These are phyloP conservation scores for Arthrobotrys musiformis DNA, from an alignment of 2,329 filamentous ascomycete genomes.

Conservation along the genomic window DNA sequence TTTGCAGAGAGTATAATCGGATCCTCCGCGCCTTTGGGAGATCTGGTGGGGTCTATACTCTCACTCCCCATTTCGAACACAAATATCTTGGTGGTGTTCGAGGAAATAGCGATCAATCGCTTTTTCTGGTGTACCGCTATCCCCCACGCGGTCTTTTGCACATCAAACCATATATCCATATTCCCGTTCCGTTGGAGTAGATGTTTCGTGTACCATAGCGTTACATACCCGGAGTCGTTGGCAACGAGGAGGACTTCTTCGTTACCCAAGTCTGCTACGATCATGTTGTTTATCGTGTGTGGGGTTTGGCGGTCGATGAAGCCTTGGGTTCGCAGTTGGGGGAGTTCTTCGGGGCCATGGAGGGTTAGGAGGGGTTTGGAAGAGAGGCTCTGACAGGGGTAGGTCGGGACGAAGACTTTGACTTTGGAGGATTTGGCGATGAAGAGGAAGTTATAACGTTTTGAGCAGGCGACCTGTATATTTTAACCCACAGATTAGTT, in stretches of 20 bases:
- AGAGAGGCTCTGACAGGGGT: conserved; percentile 67
- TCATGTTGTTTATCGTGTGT: conserved; percentile 76
- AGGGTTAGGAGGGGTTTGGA: conserved; percentile 67
- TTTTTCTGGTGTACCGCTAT: conserved; percentile 81
- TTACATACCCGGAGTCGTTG: conserved; percentile 80
- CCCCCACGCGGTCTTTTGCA: conserved; percentile 86
- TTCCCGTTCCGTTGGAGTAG: conserved; percentile 47
- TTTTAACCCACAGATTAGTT: no score
- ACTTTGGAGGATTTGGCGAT: conserved; percentile 70
- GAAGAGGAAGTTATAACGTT: conserved; percentile 63
- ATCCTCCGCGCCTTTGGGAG: conserved; percentile 46
- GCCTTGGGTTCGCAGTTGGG: conserved; percentile 65
- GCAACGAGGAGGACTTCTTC: conserved; percentile 75
- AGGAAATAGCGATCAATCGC: conserved; percentile 85
- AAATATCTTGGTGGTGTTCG: conserved; percentile 74
- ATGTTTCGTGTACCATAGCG: conserved; percentile 73
- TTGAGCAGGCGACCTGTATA: conserved; percentile 57
- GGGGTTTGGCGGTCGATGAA: conserved; percentile 67
- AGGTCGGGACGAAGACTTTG: conserved; percentile 69
- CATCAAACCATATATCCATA: conserved; percentile 70
- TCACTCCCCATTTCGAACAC: conserved; percentile 69
- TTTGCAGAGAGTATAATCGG: conserved; percentile 58
- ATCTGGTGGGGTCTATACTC: conserved; percentile 16
- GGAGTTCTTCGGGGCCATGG: conserved; percentile 63
- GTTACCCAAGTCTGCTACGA: conserved; percentile 75